Evolutionary conservation across 441 rosid genomes (phyloP).

Genomic region (Corymbia calophylla): DNA sequence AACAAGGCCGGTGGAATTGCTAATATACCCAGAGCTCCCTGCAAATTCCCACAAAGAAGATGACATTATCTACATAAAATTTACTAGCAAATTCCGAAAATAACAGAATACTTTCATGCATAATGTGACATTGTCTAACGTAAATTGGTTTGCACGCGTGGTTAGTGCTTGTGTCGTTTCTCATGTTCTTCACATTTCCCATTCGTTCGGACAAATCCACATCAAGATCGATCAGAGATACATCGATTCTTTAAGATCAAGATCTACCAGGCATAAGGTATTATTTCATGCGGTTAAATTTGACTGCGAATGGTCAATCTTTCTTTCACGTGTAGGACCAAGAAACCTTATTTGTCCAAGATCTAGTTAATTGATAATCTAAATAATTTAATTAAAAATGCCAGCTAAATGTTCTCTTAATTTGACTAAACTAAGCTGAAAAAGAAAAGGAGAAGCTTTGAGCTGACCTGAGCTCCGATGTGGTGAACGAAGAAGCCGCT

Average conservation of each 20-base stretch:
- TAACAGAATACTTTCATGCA: neutral
- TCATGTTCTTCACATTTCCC: no score
- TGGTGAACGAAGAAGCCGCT: conserved; percentile 56
- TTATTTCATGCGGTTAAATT: neutral
- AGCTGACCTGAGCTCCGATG: conserved; percentile 66
- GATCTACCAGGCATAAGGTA: neutral
- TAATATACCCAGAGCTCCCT: conserved; percentile 60
- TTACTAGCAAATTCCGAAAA: neutral
- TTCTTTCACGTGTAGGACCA: neutral
- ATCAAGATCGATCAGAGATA: no score
- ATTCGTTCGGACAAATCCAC: no score
- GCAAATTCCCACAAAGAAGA: neutral
- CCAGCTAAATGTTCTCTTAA: neutral
- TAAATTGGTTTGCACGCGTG: neutral
- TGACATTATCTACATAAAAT: neutral
- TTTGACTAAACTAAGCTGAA: neutral
- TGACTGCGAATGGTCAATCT: neutral
- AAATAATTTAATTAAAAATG: neutral
- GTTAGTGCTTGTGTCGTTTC: no score
- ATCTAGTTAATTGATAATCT: neutral
- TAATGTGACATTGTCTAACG: neutral
- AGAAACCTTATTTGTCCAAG: neutral
- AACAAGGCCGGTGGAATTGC: conserved; percentile 51
- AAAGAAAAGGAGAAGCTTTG: neutral
- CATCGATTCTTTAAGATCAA: neutral